phyloP scores from a whole-genome alignment of 2,329 filamentous ascomycete genomes.

The Arthroderma uncinatum region DNA sequence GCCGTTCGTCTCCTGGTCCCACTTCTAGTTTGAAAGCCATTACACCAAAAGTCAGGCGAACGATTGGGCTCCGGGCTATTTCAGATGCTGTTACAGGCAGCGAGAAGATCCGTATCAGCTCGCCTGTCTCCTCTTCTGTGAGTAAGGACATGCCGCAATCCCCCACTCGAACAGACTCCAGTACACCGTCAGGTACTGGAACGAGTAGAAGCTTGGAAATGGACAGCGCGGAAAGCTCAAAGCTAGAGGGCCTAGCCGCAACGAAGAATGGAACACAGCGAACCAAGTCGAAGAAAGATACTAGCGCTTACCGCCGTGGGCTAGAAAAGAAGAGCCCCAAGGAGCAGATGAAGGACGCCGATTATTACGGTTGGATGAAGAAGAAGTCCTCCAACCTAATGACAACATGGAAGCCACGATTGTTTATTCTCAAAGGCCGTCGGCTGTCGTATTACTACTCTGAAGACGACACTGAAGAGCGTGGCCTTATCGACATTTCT shows the following conservation, averaged over 20 bases:
- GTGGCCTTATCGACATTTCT: constrained; percentile 93
- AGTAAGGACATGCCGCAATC: constrained; percentile 48
- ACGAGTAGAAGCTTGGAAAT: constrained; percentile 58
- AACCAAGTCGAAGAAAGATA: constrained; percentile 77
- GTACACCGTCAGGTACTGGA: constrained; percentile 42
- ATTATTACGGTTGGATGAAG: constrained; percentile 99
- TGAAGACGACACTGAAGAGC: constrained; percentile 82
- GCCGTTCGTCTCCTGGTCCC: constrained; percentile 39
- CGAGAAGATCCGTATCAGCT: constrained; percentile 40
- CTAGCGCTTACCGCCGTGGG: constrained; percentile 83
- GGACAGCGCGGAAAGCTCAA: constrained; percentile 56
- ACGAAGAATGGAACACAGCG: constrained; percentile 42
- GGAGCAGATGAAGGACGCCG: constrained; percentile 74
- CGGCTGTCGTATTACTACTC: constrained; percentile 93
- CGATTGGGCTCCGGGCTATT: constrained; percentile 66
- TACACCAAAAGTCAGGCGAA: constrained; percentile 47
- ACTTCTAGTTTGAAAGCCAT: constrained; percentile 46
- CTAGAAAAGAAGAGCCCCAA: constrained; percentile 68
- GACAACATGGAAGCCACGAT: constrained; percentile 91
- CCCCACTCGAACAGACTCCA: constrained; percentile 65
- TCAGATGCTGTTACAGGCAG: constrained; percentile 57
- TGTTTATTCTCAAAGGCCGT: constrained; percentile 89
- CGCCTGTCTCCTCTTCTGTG: constrained; percentile 34
- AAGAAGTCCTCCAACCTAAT: constrained; percentile 95
- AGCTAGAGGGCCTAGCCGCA: constrained; percentile 36